Evolutionary conservation across 2,329 filamentous ascomycete species (phyloP).

Genomic region (Diaporthe batatas): DNA sequence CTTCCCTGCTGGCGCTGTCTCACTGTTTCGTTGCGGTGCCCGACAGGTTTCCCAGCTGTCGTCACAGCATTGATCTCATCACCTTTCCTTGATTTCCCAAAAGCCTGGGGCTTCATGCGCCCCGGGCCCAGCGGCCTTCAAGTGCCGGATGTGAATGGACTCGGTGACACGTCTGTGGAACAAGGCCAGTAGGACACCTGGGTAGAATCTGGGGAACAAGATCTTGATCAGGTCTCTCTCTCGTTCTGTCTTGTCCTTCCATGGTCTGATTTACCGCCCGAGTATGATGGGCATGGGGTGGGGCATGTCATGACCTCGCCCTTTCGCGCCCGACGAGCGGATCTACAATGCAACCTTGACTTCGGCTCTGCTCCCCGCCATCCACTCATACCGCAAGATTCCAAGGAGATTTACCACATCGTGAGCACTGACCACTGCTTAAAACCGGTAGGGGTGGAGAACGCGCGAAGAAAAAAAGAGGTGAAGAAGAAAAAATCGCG

Average conservation of each 20-base stretch:
- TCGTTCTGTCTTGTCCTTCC: not conserved
- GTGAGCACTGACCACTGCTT: slow-evolving; percentile 40
- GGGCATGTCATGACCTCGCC: slow-evolving; percentile 36
- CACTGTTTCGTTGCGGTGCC: slow-evolving; percentile 4
- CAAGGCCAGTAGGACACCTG: not conserved
- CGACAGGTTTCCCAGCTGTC: slow-evolving; percentile 6
- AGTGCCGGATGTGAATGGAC: slow-evolving; percentile 14
- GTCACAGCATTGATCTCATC: slow-evolving; percentile 26
- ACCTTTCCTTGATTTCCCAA: slow-evolving; percentile 23
- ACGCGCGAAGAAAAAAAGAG: slow-evolving; percentile 20
- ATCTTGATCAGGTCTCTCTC: not conserved
- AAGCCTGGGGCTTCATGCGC: slow-evolving; percentile 13
- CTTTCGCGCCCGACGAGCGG: slow-evolving; percentile 34
- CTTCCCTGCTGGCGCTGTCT: slow-evolving; percentile 29
- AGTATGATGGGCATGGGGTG: slow-evolving; percentile 30
- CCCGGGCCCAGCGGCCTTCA: slow-evolving; percentile 7
- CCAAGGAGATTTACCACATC: slow-evolving; percentile 26
- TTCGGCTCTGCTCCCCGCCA: slow-evolving; percentile 20
- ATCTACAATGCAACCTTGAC: slow-evolving; percentile 36
- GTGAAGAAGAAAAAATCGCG: slow-evolving; percentile 15
- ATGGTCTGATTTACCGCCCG: slow-evolving; percentile 36
- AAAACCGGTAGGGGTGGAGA: slow-evolving; percentile 26
- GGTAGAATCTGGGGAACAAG: slow-evolving; percentile 26
- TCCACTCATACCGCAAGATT: slow-evolving; percentile 21
- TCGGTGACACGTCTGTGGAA: slow-evolving; percentile 31